phyloP scores from a whole-genome alignment of 371 early-diverging fungal genomes.

The Umbelopsis sp. region DNA sequence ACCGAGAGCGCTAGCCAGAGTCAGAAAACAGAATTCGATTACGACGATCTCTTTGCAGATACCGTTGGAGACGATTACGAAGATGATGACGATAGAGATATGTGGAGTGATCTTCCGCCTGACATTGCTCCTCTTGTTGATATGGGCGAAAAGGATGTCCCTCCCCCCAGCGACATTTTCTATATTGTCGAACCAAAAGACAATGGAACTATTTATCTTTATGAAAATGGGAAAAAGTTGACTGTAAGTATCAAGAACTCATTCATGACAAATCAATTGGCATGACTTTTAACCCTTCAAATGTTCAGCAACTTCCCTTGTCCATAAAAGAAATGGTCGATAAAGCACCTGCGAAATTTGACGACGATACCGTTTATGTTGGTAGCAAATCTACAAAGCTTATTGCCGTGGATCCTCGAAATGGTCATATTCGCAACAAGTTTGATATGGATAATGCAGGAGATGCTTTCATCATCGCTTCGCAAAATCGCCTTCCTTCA shows the following conservation, averaged over 20 bases:
- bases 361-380: constrained; percentile 66
- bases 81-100: constrained; percentile 17
- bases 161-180: constrained; percentile 33
- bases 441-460: constrained; percentile 49
- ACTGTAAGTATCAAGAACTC: constrained; percentile 37
- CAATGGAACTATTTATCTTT: constrained; percentile 74
- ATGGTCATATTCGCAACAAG: constrained; percentile 63
- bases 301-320: constrained; percentile 67
- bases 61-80: constrained; percentile 16
- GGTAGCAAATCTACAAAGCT: constrained; percentile 70
- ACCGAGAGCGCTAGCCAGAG: background rate
- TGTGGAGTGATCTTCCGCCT: constrained; percentile 3
- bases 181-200: constrained; percentile 83
- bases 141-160: constrained; percentile 11
- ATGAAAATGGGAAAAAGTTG: constrained; percentile 58
- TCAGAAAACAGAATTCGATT: background rate
- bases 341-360: constrained; percentile 60
- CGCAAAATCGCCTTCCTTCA: constrained; percentile 28
- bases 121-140: constrained; percentile 15
- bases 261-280: background rate
- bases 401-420: constrained; percentile 71
- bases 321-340: constrained; percentile 72
- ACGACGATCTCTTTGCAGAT: constrained; percentile 6
- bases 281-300: background rate
- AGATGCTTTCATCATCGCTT: constrained; percentile 28